These are phyloP conservation scores for Trichoderma arundinaceum DNA, from an alignment of 2,329 filamentous ascomycete genomes.

Conservation along the genomic window DNA sequence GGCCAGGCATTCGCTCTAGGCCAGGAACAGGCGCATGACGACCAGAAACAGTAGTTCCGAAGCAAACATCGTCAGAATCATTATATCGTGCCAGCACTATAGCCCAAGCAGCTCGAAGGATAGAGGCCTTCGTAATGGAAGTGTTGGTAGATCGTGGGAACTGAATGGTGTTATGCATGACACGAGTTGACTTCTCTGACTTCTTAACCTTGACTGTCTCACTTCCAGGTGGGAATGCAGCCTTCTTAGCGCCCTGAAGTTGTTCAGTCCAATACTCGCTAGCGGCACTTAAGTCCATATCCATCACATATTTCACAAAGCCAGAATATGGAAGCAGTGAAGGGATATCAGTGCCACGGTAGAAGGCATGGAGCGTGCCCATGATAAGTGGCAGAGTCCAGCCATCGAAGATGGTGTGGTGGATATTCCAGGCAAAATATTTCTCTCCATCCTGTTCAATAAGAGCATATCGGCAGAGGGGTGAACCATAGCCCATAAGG, in stretches of 20 bases:
- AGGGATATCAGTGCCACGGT: constrained; percentile 1
- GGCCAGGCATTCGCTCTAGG: constrained; percentile 34
- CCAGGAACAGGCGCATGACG: constrained; percentile 35
- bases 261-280: constrained; percentile 30
- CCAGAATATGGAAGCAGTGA: constrained; percentile 26
- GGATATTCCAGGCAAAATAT: constrained; percentile 28
- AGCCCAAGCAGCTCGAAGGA: constrained; percentile 41
- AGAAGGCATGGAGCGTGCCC: constrained; percentile 17
- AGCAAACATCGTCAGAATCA: constrained; percentile 36
- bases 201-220: not conserved
- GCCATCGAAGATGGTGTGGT: constrained; percentile 29
- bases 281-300: constrained; percentile 17
- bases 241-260: constrained; percentile 19
- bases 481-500: constrained; percentile 17
- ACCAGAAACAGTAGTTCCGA: constrained; percentile 35
- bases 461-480: constrained; percentile 12
- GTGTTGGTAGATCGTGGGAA: constrained; percentile 16
- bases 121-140: constrained; percentile 35
- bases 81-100: constrained; percentile 48
- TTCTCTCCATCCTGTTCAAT: not conserved
- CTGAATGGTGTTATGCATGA: constrained; percentile 17
- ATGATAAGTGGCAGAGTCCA: constrained; percentile 24
- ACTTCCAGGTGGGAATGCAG: constrained; percentile 9
- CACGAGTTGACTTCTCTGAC: constrained; percentile 8
- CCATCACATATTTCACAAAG: constrained; percentile 30